These are phyloP conservation scores for Carpinus viminea DNA, from an alignment of 306 rosid species.

Conservation along the genomic window DNA sequence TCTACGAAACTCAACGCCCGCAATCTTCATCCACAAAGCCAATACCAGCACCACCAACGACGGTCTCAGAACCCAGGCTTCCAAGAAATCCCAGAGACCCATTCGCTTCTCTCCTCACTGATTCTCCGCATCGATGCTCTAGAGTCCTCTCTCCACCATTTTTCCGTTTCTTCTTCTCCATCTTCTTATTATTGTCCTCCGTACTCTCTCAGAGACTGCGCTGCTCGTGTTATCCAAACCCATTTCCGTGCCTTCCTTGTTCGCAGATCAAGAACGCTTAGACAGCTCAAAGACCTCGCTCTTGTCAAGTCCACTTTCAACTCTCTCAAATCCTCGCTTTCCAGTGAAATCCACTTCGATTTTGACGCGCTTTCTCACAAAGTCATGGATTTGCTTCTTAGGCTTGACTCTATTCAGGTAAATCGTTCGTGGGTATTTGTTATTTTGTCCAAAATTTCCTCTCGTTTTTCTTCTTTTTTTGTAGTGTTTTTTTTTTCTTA, in stretches of 20 bases:
- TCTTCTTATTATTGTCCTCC: conserved; percentile 17
- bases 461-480: neutral
- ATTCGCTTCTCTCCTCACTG: conserved; percentile 51
- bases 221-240: conserved; percentile 76
- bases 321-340: conserved; percentile 55
- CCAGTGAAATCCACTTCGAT: conserved; percentile 43
- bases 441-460: neutral
- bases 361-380: conserved; percentile 50
- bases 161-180: conserved; percentile 20
- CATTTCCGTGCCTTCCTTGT: conserved; percentile 85
- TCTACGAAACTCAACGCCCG: conserved; percentile 26
- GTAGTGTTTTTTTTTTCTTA: neutral
- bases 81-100: conserved; percentile 19
- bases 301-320: conserved; percentile 57
- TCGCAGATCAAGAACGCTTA: conserved; percentile 79
- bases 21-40: conserved; percentile 24
- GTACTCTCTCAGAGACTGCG: conserved; percentile 59
- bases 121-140: conserved; percentile 78
- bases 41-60: conserved; percentile 1
- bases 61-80: conserved; percentile 21
- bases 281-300: conserved; percentile 80
- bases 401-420: conserved; percentile 81
- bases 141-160: conserved; percentile 60
- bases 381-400: conserved; percentile 62
- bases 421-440: conserved; percentile 6